phyloP scores from a whole-genome alignment of 2,329 filamentous ascomycete species.

The Pseudogymnoascus sp. region DNA sequence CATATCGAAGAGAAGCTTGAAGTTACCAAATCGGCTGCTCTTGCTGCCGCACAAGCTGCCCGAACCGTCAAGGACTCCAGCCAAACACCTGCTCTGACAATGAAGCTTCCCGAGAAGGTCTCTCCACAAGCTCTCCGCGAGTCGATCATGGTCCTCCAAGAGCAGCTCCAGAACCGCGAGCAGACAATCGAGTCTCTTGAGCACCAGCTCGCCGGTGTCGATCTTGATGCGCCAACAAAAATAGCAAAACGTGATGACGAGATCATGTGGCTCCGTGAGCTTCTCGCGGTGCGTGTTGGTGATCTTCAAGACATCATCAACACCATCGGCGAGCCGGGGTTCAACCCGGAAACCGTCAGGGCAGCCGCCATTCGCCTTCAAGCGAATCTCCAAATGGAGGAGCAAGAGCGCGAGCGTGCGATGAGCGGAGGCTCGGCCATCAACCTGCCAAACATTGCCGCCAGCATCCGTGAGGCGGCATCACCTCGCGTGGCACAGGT shows the following conservation, averaged over 20 bases:
- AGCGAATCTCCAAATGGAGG: conserved; percentile 95
- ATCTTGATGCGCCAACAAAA: conserved; percentile 72
- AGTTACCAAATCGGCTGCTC: conserved; percentile 79
- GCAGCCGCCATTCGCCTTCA: conserved; percentile 89
- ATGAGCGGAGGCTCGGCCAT: conserved; percentile 62
- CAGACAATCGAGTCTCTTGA: conserved; percentile 82
- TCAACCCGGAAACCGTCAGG: conserved; percentile 71
- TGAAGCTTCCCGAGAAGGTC: conserved; percentile 69
- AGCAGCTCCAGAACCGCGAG: conserved; percentile 93
- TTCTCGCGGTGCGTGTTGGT: conserved; percentile 81
- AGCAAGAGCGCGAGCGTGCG: conserved; percentile 84
- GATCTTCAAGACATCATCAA: conserved; percentile 89
- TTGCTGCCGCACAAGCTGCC: conserved; percentile 72
- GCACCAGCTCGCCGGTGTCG: conserved; percentile 57
- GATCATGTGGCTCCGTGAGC: conserved; percentile 88
- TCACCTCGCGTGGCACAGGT: conserved; percentile 79
- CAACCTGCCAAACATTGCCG: conserved; percentile 67
- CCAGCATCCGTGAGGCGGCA: conserved; percentile 61
- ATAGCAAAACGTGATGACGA: conserved; percentile 90
- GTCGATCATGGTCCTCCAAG: conserved; percentile 91
- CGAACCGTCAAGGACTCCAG: conserved; percentile 34
- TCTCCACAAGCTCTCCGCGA: conserved; percentile 92
- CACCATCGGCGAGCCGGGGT: conserved; percentile 65
- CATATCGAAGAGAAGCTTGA: conserved; percentile 88
- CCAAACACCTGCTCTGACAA: conserved; percentile 29